Evolutionary conservation across 2,329 filamentous ascomycete species (phyloP).

Genomic region (Sarocladiaceae sp.): DNA sequence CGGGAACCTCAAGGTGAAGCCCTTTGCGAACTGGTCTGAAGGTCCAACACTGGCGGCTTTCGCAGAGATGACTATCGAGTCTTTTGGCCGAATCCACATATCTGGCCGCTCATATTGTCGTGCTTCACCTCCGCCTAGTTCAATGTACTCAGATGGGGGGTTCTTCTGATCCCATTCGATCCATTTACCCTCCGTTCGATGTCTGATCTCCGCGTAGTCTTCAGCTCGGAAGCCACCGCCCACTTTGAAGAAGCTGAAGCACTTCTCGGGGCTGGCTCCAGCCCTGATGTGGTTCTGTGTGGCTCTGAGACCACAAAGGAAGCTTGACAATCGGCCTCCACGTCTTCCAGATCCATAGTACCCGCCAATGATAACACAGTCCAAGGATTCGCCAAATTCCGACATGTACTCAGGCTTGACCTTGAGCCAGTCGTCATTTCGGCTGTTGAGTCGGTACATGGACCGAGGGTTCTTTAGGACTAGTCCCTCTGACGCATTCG

Average conservation of each 20-base stretch:
- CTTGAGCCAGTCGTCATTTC: constrained; percentile 96
- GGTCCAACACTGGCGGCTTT: constrained; percentile 77
- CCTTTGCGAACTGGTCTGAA: constrained; percentile 74
- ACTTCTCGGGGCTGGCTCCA: constrained; percentile 65
- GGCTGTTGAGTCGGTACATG: constrained; percentile 79
- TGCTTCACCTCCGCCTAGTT: constrained; percentile 71
- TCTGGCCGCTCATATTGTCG: constrained; percentile 76
- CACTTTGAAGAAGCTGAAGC: constrained; percentile 94
- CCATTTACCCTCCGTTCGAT: constrained; percentile 91
- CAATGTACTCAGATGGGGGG: constrained; percentile 74
- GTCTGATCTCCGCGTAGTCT: constrained; percentile 79
- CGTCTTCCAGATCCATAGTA: constrained; percentile 87
- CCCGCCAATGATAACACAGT: constrained; percentile 84
- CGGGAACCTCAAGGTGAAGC: constrained; percentile 82
- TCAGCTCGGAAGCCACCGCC: constrained; percentile 85
- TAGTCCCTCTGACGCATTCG: constrained; percentile 81
- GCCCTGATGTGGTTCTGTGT: constrained; percentile 62
- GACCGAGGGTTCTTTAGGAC: constrained; percentile 92
- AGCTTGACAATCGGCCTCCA: constrained; percentile 79
- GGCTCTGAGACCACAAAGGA: constrained; percentile 81
- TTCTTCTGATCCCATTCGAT: constrained; percentile 73
- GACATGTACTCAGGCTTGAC: constrained; percentile 99
- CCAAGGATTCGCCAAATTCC: constrained; percentile 89
- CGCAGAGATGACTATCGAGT: constrained; percentile 82
- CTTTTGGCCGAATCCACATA: constrained; percentile 85